Evolutionary conservation across 352 stramenopile genomes (phyloP).

Genomic region (Pythium aquatile): DNA sequence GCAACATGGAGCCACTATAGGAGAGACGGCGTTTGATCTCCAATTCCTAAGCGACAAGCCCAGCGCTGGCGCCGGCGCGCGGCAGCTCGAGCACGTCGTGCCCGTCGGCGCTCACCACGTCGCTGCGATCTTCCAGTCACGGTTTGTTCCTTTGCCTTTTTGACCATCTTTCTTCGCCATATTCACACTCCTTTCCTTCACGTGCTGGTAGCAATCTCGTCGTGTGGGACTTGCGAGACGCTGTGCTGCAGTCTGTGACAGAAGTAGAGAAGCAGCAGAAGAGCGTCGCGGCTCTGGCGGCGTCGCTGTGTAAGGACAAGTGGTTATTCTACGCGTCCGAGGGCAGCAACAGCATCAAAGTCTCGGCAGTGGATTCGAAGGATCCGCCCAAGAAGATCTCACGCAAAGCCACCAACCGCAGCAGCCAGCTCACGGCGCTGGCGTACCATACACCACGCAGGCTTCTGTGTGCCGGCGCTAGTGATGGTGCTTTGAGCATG

Average conservation of each 20-base stretch:
- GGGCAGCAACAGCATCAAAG: conserved; percentile 67
- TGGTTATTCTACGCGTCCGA: conserved; percentile 77
- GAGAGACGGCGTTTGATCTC: conserved; percentile 69
- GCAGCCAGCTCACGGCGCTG: conserved; percentile 46
- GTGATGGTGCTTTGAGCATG: conserved; percentile 65
- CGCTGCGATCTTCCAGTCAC: conserved; percentile 54
- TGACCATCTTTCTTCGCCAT: not conserved
- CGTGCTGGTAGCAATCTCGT: conserved; percentile 32
- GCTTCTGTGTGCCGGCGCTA: conserved; percentile 58
- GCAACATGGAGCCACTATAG: conserved; percentile 45
- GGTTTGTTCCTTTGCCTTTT: conserved; percentile 12
- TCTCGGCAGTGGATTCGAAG: conserved; percentile 43
- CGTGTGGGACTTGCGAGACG: conserved; percentile 66
- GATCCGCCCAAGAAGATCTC: conserved; percentile 69
- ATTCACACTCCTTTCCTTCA: not conserved
- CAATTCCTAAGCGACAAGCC: conserved; percentile 20
- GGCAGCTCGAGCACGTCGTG: conserved; percentile 50
- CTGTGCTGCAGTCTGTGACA: conserved; percentile 54
- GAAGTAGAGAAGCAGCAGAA: conserved; percentile 69
- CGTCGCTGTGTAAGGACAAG: conserved; percentile 50
- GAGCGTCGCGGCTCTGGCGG: conserved; percentile 49
- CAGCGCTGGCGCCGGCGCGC: conserved; percentile 4
- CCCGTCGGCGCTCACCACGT: conserved; percentile 46
- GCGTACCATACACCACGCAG: conserved; percentile 51
- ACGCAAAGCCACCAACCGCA: conserved; percentile 63